phyloP scores from a whole-genome alignment of 768 basidiomycete species.

The Chalciporus sphaerocephalus region DNA sequence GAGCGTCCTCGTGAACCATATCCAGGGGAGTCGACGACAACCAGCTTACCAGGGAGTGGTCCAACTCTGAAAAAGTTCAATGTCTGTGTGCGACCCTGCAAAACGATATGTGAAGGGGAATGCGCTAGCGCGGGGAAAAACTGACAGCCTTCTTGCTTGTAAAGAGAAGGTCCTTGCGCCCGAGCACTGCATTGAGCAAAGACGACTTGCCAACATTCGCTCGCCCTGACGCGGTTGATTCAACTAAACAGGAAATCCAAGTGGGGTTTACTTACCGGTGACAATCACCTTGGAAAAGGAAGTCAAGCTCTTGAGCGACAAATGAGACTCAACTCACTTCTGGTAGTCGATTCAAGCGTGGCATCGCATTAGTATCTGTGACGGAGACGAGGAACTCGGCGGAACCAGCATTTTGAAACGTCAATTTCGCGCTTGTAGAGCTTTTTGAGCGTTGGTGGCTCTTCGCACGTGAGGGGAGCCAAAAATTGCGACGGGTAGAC shows the following conservation, averaged over 20 bases:
- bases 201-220: slow-evolving; percentile 79
- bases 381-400: slow-evolving; percentile 28
- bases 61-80: slow-evolving; percentile 75
- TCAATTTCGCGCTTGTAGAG: slow-evolving; percentile 11
- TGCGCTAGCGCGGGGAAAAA: slow-evolving; percentile 2
- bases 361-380: slow-evolving; percentile 16
- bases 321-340: slow-evolving; percentile 21
- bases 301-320: not conserved
- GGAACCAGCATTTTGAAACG: slow-evolving; percentile 23
- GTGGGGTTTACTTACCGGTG: slow-evolving; percentile 19
- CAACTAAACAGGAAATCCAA: not conserved
- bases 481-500: not conserved
- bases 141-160: slow-evolving; percentile 71
- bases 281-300: slow-evolving; percentile 20
- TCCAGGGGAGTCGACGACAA: slow-evolving; percentile 78
- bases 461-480: not conserved
- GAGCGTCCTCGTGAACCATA: slow-evolving; percentile 70
- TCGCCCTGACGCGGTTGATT: slow-evolving; percentile 44
- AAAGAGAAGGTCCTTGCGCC: slow-evolving; percentile 50
- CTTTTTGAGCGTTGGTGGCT: not conserved
- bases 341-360: slow-evolving; percentile 17
- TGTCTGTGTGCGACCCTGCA: slow-evolving; percentile 65
- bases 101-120: not conserved
- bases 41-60: slow-evolving; percentile 45
- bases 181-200: slow-evolving; percentile 64